Conservation (phyloP, 2,329 filamentous ascomycete species). For the Colletotrichum sidae region DNA sequence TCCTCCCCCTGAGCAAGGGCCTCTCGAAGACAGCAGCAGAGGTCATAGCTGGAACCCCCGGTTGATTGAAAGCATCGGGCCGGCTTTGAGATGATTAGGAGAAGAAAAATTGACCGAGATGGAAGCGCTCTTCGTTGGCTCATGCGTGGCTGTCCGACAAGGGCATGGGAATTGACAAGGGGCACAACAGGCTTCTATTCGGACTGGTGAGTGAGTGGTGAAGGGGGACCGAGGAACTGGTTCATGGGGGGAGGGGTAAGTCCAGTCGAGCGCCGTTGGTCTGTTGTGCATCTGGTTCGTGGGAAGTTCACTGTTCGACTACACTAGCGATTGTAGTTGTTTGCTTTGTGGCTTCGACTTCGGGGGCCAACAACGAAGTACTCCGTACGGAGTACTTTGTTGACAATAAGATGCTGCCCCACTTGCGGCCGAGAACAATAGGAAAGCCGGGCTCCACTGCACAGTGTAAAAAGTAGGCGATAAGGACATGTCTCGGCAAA, state of each 20-base stretch:
- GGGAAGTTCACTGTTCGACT: not conserved
- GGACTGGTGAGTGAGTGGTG: not conserved
- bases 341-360: not conserved
- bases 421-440: slow-evolving; percentile 33
- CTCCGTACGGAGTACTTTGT: not conserved
- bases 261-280: not conserved
- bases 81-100: too few relatives aligned
- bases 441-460: not conserved
- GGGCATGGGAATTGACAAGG: not conserved
- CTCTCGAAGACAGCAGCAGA: too few relatives aligned
- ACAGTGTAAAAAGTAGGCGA: slow-evolving; percentile 11
- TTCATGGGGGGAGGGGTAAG: slow-evolving; percentile 5
- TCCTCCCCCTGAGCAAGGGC: too few relatives aligned
- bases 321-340: slow-evolving; percentile 6
- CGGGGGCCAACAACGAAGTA: not conserved
- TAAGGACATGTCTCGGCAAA: slow-evolving; percentile 3
- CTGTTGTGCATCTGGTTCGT: slow-evolving; percentile 2
- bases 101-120: too few relatives aligned
- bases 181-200: not conserved
- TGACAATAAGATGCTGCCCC: not conserved
- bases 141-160: slow-evolving; percentile 1
- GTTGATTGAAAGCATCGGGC: too few relatives aligned
- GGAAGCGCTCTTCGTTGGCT: not conserved
- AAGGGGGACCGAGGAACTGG: slow-evolving; percentile 2
- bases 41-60: too few relatives aligned